Evolutionary conservation across 2,329 filamentous ascomycete genomes (phyloP).

Genomic region (Talaromyces marneffei): DNA sequence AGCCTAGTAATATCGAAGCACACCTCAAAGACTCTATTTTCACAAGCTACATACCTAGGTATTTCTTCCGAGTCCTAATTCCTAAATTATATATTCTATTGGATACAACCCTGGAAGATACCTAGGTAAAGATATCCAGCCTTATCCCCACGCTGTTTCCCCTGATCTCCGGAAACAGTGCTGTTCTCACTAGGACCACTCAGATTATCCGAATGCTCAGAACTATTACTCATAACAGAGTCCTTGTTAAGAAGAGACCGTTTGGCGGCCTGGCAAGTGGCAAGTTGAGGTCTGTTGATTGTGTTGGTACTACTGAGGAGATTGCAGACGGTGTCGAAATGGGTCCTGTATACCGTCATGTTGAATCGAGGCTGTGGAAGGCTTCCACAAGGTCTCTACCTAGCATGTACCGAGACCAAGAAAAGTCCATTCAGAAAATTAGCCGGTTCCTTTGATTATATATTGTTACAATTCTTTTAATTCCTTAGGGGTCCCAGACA

Average conservation of each 20-base stretch:
- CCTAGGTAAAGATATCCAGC: too few relatives aligned
- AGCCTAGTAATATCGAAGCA: too few relatives aligned
- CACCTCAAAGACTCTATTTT: too few relatives aligned
- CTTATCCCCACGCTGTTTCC: too few relatives aligned
- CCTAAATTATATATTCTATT: too few relatives aligned
- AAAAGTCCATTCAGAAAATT: background rate
- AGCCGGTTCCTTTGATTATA: too few relatives aligned
- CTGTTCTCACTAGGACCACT: background rate
- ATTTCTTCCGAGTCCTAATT: too few relatives aligned
- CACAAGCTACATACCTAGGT: too few relatives aligned
- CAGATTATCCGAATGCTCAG: background rate
- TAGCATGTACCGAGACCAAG: too few relatives aligned
- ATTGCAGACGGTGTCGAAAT: background rate
- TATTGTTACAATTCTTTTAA: too few relatives aligned
- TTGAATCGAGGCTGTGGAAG: background rate
- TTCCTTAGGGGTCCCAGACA: too few relatives aligned
- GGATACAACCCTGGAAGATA: too few relatives aligned
- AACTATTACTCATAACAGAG: background rate
- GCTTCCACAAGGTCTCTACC: background rate
- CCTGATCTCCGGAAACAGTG: background rate
- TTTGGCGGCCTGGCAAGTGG: constrained; percentile 2
- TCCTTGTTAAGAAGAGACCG: background rate
- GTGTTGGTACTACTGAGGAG: background rate
- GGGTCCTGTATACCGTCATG: background rate
- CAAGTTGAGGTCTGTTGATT: background rate